Evolutionary conservation across 345 rosid species (phyloP), one percentile per base, ranked within the genome.

Genomic region (Luvunga scandens): DNA sequence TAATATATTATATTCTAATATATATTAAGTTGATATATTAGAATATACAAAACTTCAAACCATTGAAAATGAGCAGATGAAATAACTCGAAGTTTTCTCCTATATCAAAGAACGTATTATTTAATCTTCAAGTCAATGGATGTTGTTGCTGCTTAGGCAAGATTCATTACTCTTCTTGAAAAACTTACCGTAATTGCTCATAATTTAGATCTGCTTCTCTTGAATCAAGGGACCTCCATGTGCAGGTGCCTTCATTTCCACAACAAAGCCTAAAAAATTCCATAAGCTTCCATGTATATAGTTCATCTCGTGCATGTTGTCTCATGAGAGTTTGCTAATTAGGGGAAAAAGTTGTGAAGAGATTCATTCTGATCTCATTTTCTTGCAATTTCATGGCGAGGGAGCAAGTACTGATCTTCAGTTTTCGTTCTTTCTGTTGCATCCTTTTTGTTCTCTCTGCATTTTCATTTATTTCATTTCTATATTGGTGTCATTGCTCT

Each of bases 351-450:
- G 12, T 7, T 25, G 5, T 33, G 24, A 6, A 66, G 34, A 66
- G 36, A 24, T 62, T 81, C 76, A 55, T 18, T 79, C 27, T 61
- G 53, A 72, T 77, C 77, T 75, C 67, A 4, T 55, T 50, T 27
- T 67, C 69, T 18, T 57, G 4, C 38, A 22, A 8, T 73, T 81
- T 75, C 70, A 89, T 92, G 97, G 94, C 88, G 28, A 90, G 80
- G 75, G 87, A 86, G 70, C 87, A 63, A 56, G 73, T 72, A 74
- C n/a, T 18, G 36, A 48, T 86, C 81, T 86, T 87, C 66, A 82
- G 85, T 62, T 88, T 90, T 72, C 92, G 89, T 14, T 75, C 81
- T 82, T 80, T 93, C 64, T 82, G 90, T 83, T 89, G 78, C 83
- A 36, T 82, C 56, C 25, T 84, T 36, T 71, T 87, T 62, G 39